Conservation (phyloP, 1,284 basidiomycete species). For the Hortiboletus rubellus region DNA sequence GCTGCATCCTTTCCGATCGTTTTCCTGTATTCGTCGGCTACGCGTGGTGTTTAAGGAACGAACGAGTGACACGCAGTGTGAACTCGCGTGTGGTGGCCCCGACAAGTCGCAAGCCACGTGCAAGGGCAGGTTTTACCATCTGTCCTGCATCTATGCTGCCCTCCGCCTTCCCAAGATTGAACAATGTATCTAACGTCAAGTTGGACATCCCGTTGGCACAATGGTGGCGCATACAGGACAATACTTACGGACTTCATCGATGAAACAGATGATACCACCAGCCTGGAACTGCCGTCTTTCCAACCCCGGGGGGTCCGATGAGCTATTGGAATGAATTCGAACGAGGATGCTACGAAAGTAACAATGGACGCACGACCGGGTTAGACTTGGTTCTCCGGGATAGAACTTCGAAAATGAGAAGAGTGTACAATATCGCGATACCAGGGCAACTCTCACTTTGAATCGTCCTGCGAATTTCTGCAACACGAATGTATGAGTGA, state of each 20-base stretch:
- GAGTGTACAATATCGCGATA: too few relatives aligned
- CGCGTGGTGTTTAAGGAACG: neutral
- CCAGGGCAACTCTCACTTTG: constrained; percentile 63
- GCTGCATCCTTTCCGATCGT: constrained; percentile 92
- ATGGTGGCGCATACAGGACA: constrained; percentile 3
- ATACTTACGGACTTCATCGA: constrained; percentile 85
- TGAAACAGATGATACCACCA: constrained; percentile 82
- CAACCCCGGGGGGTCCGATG: constrained; percentile 81
- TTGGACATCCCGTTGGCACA: neutral
- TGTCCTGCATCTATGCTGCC: constrained; percentile 91
- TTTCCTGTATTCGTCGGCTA: constrained; percentile 85
- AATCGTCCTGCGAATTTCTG: constrained; percentile 87
- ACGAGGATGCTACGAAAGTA: neutral
- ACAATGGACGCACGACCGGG: constrained; percentile 62
- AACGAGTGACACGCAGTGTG: neutral
- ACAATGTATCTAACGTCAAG: constrained; percentile 57
- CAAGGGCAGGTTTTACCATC: constrained; percentile 88
- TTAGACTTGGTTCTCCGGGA: constrained; percentile 86
- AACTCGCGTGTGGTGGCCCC: constrained; percentile 82
- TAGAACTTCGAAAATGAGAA: constrained; percentile 48
- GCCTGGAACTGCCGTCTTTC: constrained; percentile 86
- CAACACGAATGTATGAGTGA: constrained; percentile 5
- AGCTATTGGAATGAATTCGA: constrained; percentile 42
- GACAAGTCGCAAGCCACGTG: constrained; percentile 82
- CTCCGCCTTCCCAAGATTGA: constrained; percentile 89